A percentile compares a stretch with the other conserved stretches of the same genome.
phyloP scores from a whole-genome alignment of 345 rosid species.

The Brassica incana region DNA sequence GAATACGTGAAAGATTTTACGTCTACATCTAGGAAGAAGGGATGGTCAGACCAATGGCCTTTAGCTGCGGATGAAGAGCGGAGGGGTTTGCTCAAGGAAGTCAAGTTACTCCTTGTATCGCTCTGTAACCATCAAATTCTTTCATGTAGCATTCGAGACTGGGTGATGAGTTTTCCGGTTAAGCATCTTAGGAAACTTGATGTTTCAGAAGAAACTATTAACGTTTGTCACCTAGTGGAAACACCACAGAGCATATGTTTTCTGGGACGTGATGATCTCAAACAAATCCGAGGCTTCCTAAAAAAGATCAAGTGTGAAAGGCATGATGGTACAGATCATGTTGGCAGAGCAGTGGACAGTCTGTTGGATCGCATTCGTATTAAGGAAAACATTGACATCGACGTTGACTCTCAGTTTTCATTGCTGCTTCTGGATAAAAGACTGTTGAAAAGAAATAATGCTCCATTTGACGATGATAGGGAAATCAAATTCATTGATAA shows the following conservation, averaged over 20 bases:
- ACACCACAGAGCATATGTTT: constrained; percentile 36
- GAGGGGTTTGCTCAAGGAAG: constrained; percentile 9
- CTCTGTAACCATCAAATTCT: neutral
- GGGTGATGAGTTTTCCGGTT: constrained; percentile 7
- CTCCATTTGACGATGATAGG: constrained; percentile 2
- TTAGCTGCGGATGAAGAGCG: constrained; percentile 22
- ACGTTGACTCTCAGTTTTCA: constrained; percentile 11
- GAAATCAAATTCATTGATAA: neutral
- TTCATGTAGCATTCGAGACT: constrained; percentile 16
- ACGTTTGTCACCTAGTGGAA: neutral
- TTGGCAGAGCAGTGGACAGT: constrained; percentile 24
- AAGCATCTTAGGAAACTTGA: neutral
- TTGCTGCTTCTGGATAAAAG: constrained; percentile 27
- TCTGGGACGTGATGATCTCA: constrained; percentile 16
- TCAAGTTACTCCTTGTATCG: constrained; percentile 4
- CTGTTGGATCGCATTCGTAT: neutral
- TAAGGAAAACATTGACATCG: constrained; percentile 25
- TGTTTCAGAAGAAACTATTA: neutral
- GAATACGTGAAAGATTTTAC: neutral
- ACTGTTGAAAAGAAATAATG: neutral
- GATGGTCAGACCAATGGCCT: constrained; percentile 33
- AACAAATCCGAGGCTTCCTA: neutral
- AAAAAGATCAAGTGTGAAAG: constrained; percentile 8
- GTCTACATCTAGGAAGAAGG: neutral
- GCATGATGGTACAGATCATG: constrained; percentile 11